These are phyloP conservation scores for maize (Zea mays) DNA, from an alignment of 176 grass and related monocot species.

Conservation along the genomic window Zm-B73-REFERENCE-NAM-5.0 NC_050098.1:120925001-120925500, in stretches of 20 bases:
- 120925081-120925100: conserved; percentile 10
- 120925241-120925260: neutral
- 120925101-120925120: neutral
- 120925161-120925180: no score
- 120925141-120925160: no score
- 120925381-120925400: neutral
- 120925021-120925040: no score
- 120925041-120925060: no score
- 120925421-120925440: conserved; percentile 14
- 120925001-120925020: no score
- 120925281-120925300: conserved; percentile 24
- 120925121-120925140: neutral
- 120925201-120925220: no score
- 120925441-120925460: conserved; percentile 23
- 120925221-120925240: neutral
- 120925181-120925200: no score
- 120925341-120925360: conserved; percentile 3
- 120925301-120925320: neutral
- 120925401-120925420: conserved; percentile 9
- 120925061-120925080: no score
- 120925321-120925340: neutral
- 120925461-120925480: neutral
- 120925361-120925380: neutral
- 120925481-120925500: neutral
- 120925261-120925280: neutral